Evolutionary conservation across 2,329 filamentous ascomycete genomes (phyloP).

Genomic region (Xylariaceae sp.): DNA sequence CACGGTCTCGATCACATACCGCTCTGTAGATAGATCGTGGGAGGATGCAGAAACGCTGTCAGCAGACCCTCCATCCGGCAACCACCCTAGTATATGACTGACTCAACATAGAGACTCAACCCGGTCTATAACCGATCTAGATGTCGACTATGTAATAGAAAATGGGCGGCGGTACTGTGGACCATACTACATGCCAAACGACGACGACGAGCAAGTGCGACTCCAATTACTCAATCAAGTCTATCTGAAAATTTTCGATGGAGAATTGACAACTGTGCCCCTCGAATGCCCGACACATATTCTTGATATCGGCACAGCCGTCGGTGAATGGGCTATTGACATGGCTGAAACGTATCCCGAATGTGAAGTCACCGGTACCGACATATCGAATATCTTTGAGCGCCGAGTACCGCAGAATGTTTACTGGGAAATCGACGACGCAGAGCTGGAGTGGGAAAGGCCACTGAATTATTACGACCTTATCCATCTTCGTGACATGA

Average conservation of each 20-base stretch:
- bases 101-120: conserved; percentile 46
- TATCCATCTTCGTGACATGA: conserved; percentile 62
- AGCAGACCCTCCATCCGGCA: conserved; percentile 32
- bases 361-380: conserved; percentile 64
- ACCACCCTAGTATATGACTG: conserved; percentile 12
- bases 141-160: conserved; percentile 64
- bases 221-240: conserved; percentile 68
- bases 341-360: conserved; percentile 61
- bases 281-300: conserved; percentile 52
- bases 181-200: conserved; percentile 71
- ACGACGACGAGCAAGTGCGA: conserved; percentile 69
- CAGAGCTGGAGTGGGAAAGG: conserved; percentile 64
- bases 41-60: conserved; percentile 50
- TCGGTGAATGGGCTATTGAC: conserved; percentile 59
- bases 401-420: conserved; percentile 63
- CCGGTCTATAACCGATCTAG: conserved; percentile 56
- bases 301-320: conserved; percentile 66
- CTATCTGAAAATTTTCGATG: conserved; percentile 59
- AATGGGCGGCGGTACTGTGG: conserved; percentile 69
- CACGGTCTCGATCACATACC: conserved; percentile 44
- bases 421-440: conserved; percentile 66
- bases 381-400: conserved; percentile 66
- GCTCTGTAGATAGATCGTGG: conserved; percentile 43
- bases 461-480: conserved; percentile 60
- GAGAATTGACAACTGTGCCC: conserved; percentile 52